Evolutionary conservation across 1,139 yeast genomes (phyloP), one percentile per base, ranked within the genome.

Genomic region (Maudiozyma humilis): DNA sequence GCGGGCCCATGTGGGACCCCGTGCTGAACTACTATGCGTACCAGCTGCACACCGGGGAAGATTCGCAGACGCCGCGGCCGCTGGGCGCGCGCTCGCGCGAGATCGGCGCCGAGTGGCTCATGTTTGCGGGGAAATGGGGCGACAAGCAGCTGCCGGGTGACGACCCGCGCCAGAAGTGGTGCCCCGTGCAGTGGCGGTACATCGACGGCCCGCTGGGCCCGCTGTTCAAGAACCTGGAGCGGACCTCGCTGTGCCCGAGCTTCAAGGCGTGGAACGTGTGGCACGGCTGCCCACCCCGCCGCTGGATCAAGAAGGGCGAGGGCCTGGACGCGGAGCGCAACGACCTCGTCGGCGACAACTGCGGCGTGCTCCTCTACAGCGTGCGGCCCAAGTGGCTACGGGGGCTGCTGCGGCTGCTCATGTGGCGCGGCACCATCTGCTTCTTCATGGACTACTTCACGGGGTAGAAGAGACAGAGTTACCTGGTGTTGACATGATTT

Each of bases 1-100:
- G 96, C 39, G 98, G 98, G 1, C 84, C 94, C 3, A 68, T 91
- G 52, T 91, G 98, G 97, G 91, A 89, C 62, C 96, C 97, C 0
- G 69, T 88, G 0, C 67, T 74, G 56, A 89, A 91, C 57, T 85
- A 75, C 59, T 68, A 87, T 51, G 93, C 87, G 0, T 91, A 89
- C 62, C 79, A 87, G 0, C 84, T 72, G 60, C 82, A 81, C 33
- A 23, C 27, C 27, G 10, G 10, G 8, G 61, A 59, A 3, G 43
- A 45, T 12, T 15, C 10, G 14, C 20, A 23, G 3, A 43, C 36
- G 5, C 52, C 50, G 3, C 42, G 47, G 1, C 57, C 45, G 2
- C 34, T 44, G 17, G 49, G 57, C n/a, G 47, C 49, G 1, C 67
- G 87, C 43, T 95, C 86, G 56, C 48, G 62, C 40, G 61, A 64